Base-by-base conservation (phyloP, 2,329 filamentous ascomycete genomes). In the Fusarium sp. region DNA sequence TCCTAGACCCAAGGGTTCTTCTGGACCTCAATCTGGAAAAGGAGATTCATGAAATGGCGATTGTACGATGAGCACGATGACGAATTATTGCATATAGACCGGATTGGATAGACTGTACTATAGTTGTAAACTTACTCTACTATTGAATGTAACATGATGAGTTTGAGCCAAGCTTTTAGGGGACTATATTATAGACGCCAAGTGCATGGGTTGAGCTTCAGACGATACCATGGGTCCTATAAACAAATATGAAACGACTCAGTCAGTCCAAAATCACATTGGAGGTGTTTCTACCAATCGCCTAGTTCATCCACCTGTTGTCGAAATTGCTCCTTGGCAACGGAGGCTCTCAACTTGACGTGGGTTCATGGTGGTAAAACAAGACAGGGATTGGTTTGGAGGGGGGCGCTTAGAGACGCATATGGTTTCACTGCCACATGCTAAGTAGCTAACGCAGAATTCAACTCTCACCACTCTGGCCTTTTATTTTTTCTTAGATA, bases 351-450 rank as follows among this genome's bases (percentile, higher is more conserved):
- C 61, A 9, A 34, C 18, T 28, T 51, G 46, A 60, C 50, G 67
- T 70, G 67, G 68, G 63, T 55, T 64, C 58, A 59, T 62, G 47
- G 59, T 53, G 37, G 59, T 47, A 61, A 71, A 72, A 51, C 34
- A 40, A 30, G 68, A 60, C 67, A 71, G 65, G 69, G 69, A 57
- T 59, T 57, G 30, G 55, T 55, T 58, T 50, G 59, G 54, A 59
- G 56, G 40, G 59, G 54, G 56, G 72, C 72, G 72, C 72, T 73
- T 74, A 73, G 70, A 69, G 60, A 72, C 71, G 59, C 30, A 57
- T 55, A 55, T 70, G 32, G 67, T 75, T 72, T 72, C 72, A 73
- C 68, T 66, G 46, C 68, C 72, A 75, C 69, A 74, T 73, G 65
- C 65, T 67, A 63, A 18, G 28, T 50, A 50, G n/a, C 14, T 37